Evolutionary conservation across 352 stramenopile species (phyloP).

Genomic region (Phytophthora tentaculata): DNA sequence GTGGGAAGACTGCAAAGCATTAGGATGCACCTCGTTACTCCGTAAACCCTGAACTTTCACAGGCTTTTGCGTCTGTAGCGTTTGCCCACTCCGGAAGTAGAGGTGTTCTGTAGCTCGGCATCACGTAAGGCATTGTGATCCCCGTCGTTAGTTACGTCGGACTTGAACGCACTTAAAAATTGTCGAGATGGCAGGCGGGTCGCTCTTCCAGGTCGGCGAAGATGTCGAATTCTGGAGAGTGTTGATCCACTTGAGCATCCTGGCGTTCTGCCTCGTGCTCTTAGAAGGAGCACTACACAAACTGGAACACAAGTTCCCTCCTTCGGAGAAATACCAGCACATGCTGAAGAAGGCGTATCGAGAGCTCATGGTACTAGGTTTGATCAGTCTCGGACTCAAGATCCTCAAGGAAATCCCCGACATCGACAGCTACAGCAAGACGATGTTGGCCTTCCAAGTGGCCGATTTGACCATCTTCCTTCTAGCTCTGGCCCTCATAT

Average conservation of each 20-base stretch:
- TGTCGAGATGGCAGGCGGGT: constrained; percentile 37
- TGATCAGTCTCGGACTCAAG: constrained; percentile 66
- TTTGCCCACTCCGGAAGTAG: constrained; percentile 16
- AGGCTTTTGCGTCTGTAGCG: constrained; percentile 21
- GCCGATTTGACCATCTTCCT: constrained; percentile 68
- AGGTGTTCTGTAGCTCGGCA: constrained; percentile 3
- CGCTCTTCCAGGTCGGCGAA: constrained; percentile 63
- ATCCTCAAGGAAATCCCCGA: constrained; percentile 47
- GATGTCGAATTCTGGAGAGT: constrained; percentile 66
- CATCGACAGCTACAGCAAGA: constrained; percentile 42
- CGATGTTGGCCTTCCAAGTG: constrained; percentile 55
- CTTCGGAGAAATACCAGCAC: constrained; percentile 66
- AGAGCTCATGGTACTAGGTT: constrained; percentile 64
- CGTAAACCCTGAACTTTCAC: constrained; percentile 10
- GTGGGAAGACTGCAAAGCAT: constrained; percentile 17
- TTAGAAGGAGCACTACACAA: constrained; percentile 54
- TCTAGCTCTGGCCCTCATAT: constrained; percentile 54
- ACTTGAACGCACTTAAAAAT: constrained; percentile 18
- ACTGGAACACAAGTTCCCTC: constrained; percentile 51
- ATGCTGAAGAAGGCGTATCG: constrained; percentile 71
- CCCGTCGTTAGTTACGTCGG: background rate
- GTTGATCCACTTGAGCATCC: constrained; percentile 49
- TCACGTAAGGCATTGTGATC: constrained; percentile 14
- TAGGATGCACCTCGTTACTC: constrained; percentile 18
- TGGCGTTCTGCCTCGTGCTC: constrained; percentile 60